Base-by-base conservation (phyloP, 306 rosid species). In the Rosa chinensis region DNA sequence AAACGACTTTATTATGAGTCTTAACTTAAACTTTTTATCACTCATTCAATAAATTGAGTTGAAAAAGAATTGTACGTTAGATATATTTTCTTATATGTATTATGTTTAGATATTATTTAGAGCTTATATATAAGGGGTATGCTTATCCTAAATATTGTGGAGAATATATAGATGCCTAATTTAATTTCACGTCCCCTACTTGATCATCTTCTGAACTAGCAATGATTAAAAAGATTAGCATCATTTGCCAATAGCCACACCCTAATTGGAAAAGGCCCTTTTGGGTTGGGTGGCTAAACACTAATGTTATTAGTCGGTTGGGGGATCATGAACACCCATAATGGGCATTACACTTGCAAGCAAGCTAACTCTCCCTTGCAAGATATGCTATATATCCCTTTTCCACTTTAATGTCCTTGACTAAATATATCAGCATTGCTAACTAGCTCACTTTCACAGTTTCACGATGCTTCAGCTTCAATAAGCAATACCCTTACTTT, bases 341-440 rank as follows among this genome's bases (percentile, higher is more conserved):
- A 86, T 81, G 83, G 61, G 63, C 50, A 48, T 73, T 77, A 32
- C 40, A 80, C 23, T 74, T 75, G 49, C 58, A 80, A 72, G 82
- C 64, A 80, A 85, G 44, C 50, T 52, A 79, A 83, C 79, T 72
- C 73, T 83, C 77, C 52, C 83, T 81, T 78, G 82, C 78, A 86
- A 84, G 86, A 76, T 69, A 78, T 80, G 82, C 48, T 63, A 63
- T 5, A 59, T 58, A 72, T 48, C 32, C 66, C 68, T 73, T 81
- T 69, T 52, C 78, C 80, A 78, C 78, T 12, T 78, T 45, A 72
- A 73, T 48, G 42, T 67, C 45, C 66, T 32, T 32, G 5, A 64
- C 20, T 35, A 35, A 32, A 40, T 61, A 61, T 79, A 75, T 50
- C 74, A 55, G 17, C 12, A 61, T 40, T 8, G 39, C 16, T 72